These are phyloP conservation scores for Canna indica DNA, from an alignment of 176 grass and related monocot genomes.

Conservation along the genomic window DNA sequence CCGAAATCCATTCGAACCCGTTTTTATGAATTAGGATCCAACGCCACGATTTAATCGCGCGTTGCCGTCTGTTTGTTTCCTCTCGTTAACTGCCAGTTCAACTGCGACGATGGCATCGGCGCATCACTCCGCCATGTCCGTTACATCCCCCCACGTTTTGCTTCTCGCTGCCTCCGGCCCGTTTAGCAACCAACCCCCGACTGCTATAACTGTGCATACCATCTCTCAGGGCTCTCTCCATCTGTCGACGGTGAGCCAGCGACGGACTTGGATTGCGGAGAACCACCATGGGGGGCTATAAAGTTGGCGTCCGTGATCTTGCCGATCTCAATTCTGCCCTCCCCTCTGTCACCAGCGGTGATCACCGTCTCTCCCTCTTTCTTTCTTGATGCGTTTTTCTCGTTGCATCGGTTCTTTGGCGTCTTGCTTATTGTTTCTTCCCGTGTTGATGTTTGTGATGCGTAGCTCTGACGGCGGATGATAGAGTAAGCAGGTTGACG, in stretches of 20 bases:
- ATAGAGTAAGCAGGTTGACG: slow-evolving; percentile 55
- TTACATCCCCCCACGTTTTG: not conserved
- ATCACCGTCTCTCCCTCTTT: not conserved
- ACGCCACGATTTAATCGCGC: not conserved
- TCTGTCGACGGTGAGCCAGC: slow-evolving; percentile 1
- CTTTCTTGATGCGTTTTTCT: not conserved
- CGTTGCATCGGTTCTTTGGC: not conserved
- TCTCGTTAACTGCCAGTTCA: not conserved
- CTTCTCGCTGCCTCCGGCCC: not conserved
- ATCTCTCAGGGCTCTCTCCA: slow-evolving; percentile 15
- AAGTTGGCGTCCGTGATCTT: slow-evolving; percentile 50
- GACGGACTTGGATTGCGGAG: not conserved
- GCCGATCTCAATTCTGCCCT: slow-evolving; percentile 52
- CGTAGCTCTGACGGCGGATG: slow-evolving; percentile 57
- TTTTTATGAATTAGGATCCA: not conserved
- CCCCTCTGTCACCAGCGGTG: slow-evolving; percentile 28
- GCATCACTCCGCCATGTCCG: not conserved
- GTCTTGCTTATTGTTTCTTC: slow-evolving; percentile 8
- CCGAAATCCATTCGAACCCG: not conserved
- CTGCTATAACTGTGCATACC: not conserved
- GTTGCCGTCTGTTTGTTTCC: too few species aligned
- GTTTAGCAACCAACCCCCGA: too few species aligned
- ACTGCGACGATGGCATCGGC: not conserved
- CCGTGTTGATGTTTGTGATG: not conserved
- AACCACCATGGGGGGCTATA: slow-evolving; percentile 52